Evolutionary conservation across 495 filamentous ascomycete genomes (phyloP).

Genomic region (Lindgomyces ingoldianus): DNA sequence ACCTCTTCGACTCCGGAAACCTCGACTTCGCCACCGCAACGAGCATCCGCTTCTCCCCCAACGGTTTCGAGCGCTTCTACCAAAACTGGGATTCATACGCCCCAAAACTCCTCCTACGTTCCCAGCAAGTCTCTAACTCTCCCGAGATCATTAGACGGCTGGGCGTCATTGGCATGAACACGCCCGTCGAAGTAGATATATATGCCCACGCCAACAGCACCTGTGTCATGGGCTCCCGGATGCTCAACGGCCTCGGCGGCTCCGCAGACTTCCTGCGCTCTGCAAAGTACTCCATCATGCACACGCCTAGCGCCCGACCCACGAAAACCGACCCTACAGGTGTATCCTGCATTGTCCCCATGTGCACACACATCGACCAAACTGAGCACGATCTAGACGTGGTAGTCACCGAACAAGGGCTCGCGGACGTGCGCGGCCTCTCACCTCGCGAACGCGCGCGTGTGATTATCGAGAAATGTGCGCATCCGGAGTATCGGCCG

Average conservation of each 20-base stretch:
- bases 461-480: conserved; percentile 85
- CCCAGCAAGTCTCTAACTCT: conserved; percentile 88
- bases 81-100: conserved; percentile 78
- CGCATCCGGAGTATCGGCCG: conserved; percentile 83
- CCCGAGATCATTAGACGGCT: conserved; percentile 90
- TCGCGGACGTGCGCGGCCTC: conserved; percentile 83
- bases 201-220: conserved; percentile 93
- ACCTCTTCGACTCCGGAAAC: conserved; percentile 87
- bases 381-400: conserved; percentile 90
- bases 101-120: conserved; percentile 81
- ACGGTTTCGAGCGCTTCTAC: conserved; percentile 92
- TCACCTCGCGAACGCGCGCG: conserved; percentile 77
- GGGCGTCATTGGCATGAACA: conserved; percentile 94
- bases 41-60: conserved; percentile 86
- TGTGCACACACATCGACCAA: conserved; percentile 92
- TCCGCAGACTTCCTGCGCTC: conserved; percentile 85
- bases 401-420: conserved; percentile 82
- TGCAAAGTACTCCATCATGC: conserved; percentile 91
- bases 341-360: conserved; percentile 84
- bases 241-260: conserved; percentile 89
- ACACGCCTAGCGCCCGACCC: conserved; percentile 79
- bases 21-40: conserved; percentile 92
- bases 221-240: conserved; percentile 85
- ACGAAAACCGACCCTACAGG: conserved; percentile 81
- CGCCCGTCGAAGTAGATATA: conserved; percentile 90